Evolutionary conservation across 768 basidiomycete genomes (phyloP), one percentile per base, ranked within the genome.

Genomic region (Fomitopsis pulvina): DNA sequence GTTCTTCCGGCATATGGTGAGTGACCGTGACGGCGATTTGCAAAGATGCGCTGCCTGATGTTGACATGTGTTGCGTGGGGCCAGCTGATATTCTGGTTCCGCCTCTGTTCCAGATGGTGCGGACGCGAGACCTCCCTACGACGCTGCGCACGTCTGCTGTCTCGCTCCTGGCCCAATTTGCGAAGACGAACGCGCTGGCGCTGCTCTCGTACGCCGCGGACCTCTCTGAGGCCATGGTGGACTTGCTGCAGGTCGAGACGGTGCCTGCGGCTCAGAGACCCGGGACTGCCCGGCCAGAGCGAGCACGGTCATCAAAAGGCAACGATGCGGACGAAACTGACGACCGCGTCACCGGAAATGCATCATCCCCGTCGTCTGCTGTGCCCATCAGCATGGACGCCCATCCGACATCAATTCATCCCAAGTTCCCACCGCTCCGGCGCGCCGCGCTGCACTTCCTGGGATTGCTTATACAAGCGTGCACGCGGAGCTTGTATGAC

Each of bases 371-470:
- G 12, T 18, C 34, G 18, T 18, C 34, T 16, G 14, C 4, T 37
- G 18, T 14, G 5, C 48, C 47, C 11, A 14, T 59, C 30, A 71
- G 65, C 12, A 77, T 81, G 63, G 82, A 86, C 62, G 60, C 68
- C 1, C 68, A 82, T 29, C 85, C 88, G 9, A 78, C 79, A 0
- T 72, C 77, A 0, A 67, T 67, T 2, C 70, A 83, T 57, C 54
- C 85, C 0, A 89, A 83, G 61, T 74, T 88, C 42, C 89, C 94
- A 1, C 76, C 89, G 1, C 70, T 97, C 3, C 79, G 94, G 27
- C 85, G 95, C 37, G 84, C 90, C 1, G 92, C 89, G 0, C 61
- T 96, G n/a, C 83, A 93, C 57, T 85, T 96, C 62, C 71, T 95
- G 38, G 72, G 81, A 0, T 60, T 84, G 8, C 69, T 92, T 27